phyloP scores from a whole-genome alignment of 129 eudicot species.

The Arctium minus region DNA sequence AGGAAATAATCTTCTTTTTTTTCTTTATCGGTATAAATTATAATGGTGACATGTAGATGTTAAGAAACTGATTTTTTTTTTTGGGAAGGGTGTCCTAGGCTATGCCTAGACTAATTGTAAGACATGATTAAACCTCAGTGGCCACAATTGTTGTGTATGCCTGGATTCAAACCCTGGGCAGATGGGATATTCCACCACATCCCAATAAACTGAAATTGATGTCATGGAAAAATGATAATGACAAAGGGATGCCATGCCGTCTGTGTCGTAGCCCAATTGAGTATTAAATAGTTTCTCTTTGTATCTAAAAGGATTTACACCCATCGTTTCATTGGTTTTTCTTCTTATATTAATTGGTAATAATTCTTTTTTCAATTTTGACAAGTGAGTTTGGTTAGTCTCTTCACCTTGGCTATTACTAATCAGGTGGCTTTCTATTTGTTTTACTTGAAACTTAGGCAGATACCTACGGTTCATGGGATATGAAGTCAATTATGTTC shows the following conservation, averaged over 20 bases:
- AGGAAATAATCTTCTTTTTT: background rate
- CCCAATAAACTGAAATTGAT: background rate
- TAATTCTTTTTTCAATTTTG: background rate
- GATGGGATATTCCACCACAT: too few species aligned
- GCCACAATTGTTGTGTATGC: too few species aligned
- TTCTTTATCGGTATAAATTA: background rate
- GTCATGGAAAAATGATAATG: background rate
- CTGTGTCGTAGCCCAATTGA: background rate
- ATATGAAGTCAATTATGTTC: slow-evolving; percentile 83
- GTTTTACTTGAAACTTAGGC: slow-evolving; percentile 56
- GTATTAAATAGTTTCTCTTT: background rate
- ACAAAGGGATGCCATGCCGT: background rate
- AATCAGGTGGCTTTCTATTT: slow-evolving; percentile 24
- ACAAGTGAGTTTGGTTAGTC: background rate
- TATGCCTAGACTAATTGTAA: too few species aligned
- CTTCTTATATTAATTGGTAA: background rate
- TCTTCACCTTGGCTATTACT: slow-evolving; percentile 10
- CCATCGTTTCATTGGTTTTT: background rate
- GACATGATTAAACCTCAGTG: too few species aligned
- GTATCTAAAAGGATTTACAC: background rate
- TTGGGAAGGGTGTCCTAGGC: too few species aligned
- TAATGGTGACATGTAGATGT: background rate
- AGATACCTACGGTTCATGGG: slow-evolving; percentile 82
- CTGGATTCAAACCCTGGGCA: too few species aligned
- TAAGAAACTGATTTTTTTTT: too few species aligned